Evolutionary conservation across 1,284 basidiomycete species (phyloP).

Genomic region (Gymnopus androsaceus): DNA sequence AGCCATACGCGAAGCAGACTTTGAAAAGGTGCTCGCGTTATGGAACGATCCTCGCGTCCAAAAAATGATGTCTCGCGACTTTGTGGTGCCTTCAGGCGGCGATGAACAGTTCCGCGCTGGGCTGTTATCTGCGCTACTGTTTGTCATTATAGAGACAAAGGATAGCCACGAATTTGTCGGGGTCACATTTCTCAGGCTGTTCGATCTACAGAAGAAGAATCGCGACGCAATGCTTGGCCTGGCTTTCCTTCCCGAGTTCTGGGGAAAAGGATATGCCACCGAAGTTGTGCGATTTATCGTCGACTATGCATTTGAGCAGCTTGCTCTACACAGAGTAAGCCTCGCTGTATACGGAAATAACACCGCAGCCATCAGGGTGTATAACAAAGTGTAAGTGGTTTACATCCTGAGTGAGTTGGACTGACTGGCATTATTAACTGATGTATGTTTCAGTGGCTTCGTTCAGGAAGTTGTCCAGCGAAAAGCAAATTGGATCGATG

Average conservation of each 20-base stretch:
- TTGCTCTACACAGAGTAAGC: constrained; percentile 32
- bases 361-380: constrained; percentile 30
- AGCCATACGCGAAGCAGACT: not conserved
- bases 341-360: constrained; percentile 34
- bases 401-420: constrained; percentile 19
- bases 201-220: constrained; percentile 16
- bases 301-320: constrained; percentile 33
- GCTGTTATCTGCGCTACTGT: constrained; percentile 31
- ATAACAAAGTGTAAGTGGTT: constrained; percentile 35
- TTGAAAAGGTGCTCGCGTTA: constrained; percentile 21
- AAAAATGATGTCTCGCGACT: constrained; percentile 30
- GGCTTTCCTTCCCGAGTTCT: constrained; percentile 30
- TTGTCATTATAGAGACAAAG: constrained; percentile 33
- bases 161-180: constrained; percentile 19
- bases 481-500: constrained; percentile 12
- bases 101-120: constrained; percentile 26
- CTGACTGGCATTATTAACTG: not conserved
- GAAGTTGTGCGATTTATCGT: constrained; percentile 34
- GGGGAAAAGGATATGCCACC: constrained; percentile 36
- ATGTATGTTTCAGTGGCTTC: constrained; percentile 11
- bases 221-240: constrained; percentile 35
- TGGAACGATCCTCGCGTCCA: constrained; percentile 35
- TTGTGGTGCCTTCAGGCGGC: constrained; percentile 26
- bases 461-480: constrained; percentile 10
- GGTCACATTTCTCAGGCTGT: constrained; percentile 4